phyloP scores from a whole-genome alignment of 371 early-diverging fungal genomes.

The Choanephora cucurbitarum region DNA sequence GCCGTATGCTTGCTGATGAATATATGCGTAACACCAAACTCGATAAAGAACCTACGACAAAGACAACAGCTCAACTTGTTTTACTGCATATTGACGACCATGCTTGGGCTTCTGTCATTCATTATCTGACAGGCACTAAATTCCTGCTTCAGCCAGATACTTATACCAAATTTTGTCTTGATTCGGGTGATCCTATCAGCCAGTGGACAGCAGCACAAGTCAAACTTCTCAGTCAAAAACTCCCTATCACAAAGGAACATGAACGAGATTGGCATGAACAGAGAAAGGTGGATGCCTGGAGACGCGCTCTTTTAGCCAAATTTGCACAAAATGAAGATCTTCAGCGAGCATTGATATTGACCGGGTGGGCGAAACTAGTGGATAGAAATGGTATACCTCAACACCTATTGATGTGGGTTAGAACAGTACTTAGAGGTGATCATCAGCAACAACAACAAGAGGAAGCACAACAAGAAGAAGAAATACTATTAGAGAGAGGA shows the following conservation, averaged over 20 bases:
- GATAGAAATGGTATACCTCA: constrained; percentile 14
- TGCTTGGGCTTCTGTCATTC: constrained; percentile 39
- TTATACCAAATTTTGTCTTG: constrained; percentile 19
- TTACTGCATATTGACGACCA: constrained; percentile 35
- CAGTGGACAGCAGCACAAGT: constrained; percentile 17
- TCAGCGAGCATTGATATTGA: constrained; percentile 29
- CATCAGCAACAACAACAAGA: constrained; percentile 9
- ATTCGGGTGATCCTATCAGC: constrained; percentile 22
- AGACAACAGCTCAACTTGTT: constrained; percentile 21
- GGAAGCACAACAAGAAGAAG: neutral
- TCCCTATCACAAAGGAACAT: constrained; percentile 11
- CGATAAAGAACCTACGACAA: constrained; percentile 9
- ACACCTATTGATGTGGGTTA: constrained; percentile 31
- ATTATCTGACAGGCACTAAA: constrained; percentile 30
- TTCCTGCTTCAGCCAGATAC: constrained; percentile 16
- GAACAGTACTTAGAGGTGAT: constrained; percentile 29
- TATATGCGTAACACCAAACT: constrained; percentile 35
- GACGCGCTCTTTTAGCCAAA: constrained; percentile 32
- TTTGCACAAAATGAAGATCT: constrained; percentile 37
- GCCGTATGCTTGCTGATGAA: constrained; percentile 31
- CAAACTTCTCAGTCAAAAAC: constrained; percentile 4
- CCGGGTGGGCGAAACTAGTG: constrained; percentile 34
- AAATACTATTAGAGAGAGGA: too few species aligned
- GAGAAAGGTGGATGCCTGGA: constrained; percentile 15
- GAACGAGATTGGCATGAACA: constrained; percentile 19